A percentile compares a stretch with the other conserved stretches of the same genome.
Evolutionary conservation across 768 basidiomycete species (phyloP).

Genomic region (Inosperma sp.): DNA sequence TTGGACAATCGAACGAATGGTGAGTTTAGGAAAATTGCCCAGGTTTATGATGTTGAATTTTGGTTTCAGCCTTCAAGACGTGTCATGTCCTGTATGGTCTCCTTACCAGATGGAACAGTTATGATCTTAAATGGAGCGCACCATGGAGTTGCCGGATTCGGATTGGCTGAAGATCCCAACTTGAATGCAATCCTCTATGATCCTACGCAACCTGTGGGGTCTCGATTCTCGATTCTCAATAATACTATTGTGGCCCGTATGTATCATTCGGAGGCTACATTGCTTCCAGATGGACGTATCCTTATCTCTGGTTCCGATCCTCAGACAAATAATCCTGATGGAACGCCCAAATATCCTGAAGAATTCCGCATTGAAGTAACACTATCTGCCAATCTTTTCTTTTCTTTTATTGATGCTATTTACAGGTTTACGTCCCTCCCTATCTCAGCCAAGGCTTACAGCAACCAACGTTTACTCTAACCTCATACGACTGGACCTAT

Average conservation of each 20-base stretch:
- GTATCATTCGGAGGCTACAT: constrained; percentile 72
- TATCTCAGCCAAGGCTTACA: constrained; percentile 63
- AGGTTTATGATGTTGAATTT: background rate
- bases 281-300: constrained; percentile 70
- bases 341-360: constrained; percentile 59
- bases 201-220: constrained; percentile 50
- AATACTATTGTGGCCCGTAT: constrained; percentile 68
- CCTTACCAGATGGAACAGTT: constrained; percentile 70
- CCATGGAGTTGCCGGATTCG: constrained; percentile 69
- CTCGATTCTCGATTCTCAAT: constrained; percentile 62
- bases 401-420: background rate
- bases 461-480: constrained; percentile 62
- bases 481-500: constrained; percentile 58
- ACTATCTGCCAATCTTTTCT: background rate
- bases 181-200: constrained; percentile 64
- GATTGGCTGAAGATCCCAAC: constrained; percentile 61
- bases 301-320: constrained; percentile 76
- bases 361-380: constrained; percentile 70
- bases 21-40: constrained; percentile 27
- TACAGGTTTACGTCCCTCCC: constrained; percentile 75
- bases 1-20: constrained; percentile 79
- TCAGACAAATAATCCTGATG: no score
- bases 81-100: constrained; percentile 72
- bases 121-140: constrained; percentile 72
- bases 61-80: constrained; percentile 30